Conservation (phyloP, 2,329 filamentous ascomycete genomes). For the Claviceps citrina region DNA sequence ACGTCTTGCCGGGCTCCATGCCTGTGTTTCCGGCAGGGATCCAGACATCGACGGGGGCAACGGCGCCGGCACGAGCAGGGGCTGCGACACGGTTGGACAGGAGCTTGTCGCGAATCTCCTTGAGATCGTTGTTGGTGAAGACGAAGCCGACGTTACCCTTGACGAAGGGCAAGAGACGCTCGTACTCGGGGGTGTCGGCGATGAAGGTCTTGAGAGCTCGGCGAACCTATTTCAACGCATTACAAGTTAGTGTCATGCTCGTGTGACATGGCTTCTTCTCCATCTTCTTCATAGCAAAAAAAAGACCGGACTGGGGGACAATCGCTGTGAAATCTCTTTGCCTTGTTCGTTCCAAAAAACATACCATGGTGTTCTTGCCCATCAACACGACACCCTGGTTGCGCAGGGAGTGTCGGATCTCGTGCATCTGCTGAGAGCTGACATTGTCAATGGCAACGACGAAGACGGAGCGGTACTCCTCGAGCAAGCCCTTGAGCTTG, state of each 20-base stretch:
- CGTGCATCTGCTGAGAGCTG: slow-evolving; percentile 99
- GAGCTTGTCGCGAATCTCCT: slow-evolving; percentile 84
- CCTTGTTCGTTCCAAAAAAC: too few species aligned
- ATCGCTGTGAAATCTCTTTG: too few species aligned
- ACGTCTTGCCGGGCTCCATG: slow-evolving; percentile 99
- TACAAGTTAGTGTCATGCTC: slow-evolving; percentile 2
- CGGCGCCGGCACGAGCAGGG: slow-evolving; percentile 90
- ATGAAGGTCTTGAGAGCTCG: slow-evolving; percentile 95
- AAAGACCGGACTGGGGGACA: too few species aligned
- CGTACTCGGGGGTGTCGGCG: slow-evolving; percentile 83
- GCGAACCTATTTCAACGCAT: slow-evolving; percentile 47
- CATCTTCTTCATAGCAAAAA: slow-evolving; percentile 1
- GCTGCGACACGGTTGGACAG: slow-evolving; percentile 94
- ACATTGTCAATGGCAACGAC: slow-evolving; percentile 98
- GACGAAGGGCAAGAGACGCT: slow-evolving; percentile 90
- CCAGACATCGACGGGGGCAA: slow-evolving; percentile 87
- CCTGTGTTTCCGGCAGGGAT: slow-evolving; percentile 97
- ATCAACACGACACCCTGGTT: slow-evolving; percentile 90
- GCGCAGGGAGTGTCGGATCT: slow-evolving; percentile 88
- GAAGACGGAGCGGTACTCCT: slow-evolving; percentile 96
- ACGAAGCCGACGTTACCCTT: slow-evolving; percentile 98
- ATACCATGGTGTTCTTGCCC: slow-evolving; percentile 99
- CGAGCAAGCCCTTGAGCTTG: slow-evolving; percentile 95
- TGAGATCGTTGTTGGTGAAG: slow-evolving; percentile 96
- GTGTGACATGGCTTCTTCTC: too few species aligned